These are phyloP conservation scores for Akanthomyces dipterigenus DNA, from an alignment of 2,329 filamentous ascomycete species.

Conservation along the genomic window DNA sequence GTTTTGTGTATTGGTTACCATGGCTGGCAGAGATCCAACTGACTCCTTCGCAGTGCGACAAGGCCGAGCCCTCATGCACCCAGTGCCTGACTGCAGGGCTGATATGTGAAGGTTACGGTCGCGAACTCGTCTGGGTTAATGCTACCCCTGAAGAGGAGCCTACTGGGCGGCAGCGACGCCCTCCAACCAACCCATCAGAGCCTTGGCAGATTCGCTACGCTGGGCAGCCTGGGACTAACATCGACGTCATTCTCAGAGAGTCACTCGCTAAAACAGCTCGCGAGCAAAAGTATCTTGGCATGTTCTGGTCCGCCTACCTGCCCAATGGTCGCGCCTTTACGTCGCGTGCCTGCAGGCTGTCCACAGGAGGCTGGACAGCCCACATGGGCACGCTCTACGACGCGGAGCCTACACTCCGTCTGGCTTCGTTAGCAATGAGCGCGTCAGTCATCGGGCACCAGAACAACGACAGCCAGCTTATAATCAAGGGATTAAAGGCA, in stretches of 20 bases:
- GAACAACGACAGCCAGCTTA: not conserved
- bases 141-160: conserved; percentile 1
- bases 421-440: conserved; percentile 3
- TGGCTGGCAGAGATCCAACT: not conserved
- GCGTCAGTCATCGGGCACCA: not conserved
- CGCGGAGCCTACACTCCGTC: conserved; percentile 2
- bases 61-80: not conserved
- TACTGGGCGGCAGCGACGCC: not conserved
- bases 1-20: not conserved
- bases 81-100: not conserved
- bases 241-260: not conserved
- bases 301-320: conserved; percentile 10
- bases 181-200: not conserved
- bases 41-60: conserved; percentile 1
- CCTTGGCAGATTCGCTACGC: conserved; percentile 8
- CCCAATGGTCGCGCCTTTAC: conserved; percentile 6
- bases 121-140: conserved; percentile 10
- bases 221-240: not conserved
- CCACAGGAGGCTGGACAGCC: conserved; percentile 5
- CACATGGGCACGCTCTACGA: conserved; percentile 5
- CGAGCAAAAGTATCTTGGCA: conserved; percentile 7
- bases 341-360: not conserved
- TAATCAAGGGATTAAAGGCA: not conserved
- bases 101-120: conserved; percentile 1
- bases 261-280: conserved; percentile 1